Conservation (phyloP, 306 rosid species). For the Pyrus betulifolia region DNA sequence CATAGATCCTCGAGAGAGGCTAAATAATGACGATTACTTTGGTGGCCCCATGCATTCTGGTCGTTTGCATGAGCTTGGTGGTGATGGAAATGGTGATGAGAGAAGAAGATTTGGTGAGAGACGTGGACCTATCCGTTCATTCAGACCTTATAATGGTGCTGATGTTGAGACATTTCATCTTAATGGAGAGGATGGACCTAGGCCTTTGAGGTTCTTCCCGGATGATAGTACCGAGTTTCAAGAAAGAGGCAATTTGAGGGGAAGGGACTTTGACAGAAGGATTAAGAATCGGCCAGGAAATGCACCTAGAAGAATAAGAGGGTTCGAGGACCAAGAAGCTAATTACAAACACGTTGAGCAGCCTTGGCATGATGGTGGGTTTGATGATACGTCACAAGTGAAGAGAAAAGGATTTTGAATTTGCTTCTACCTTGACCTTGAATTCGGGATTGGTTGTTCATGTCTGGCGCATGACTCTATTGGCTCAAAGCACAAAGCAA, state of each 20-base stretch:
- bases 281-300: slow-evolving; percentile 56
- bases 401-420: slow-evolving; percentile 71
- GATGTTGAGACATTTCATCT: slow-evolving; percentile 57
- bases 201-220: slow-evolving; percentile 60
- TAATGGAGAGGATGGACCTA: slow-evolving; percentile 50
- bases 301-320: slow-evolving; percentile 62
- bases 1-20: slow-evolving; percentile 58
- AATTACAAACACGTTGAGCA: slow-evolving; percentile 66
- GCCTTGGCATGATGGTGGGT: slow-evolving; percentile 58
- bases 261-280: slow-evolving; percentile 60
- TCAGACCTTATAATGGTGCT: slow-evolving; percentile 53
- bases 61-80: slow-evolving; percentile 43
- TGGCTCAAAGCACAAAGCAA: background rate
- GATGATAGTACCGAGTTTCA: slow-evolving; percentile 64
- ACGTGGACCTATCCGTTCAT: slow-evolving; percentile 59
- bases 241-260: slow-evolving; percentile 67
- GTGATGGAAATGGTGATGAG: slow-evolving; percentile 62
- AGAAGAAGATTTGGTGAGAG: slow-evolving; percentile 73
- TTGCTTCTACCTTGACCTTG: background rate
- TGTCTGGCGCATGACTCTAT: background rate
- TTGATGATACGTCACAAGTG: slow-evolving; percentile 58
- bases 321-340: slow-evolving; percentile 62
- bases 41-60: slow-evolving; percentile 59
- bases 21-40: slow-evolving; percentile 50
- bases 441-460: background rate